Base-by-base conservation (phyloP, 108 stramenopile species). In the Conticribra guillardii region DNA sequence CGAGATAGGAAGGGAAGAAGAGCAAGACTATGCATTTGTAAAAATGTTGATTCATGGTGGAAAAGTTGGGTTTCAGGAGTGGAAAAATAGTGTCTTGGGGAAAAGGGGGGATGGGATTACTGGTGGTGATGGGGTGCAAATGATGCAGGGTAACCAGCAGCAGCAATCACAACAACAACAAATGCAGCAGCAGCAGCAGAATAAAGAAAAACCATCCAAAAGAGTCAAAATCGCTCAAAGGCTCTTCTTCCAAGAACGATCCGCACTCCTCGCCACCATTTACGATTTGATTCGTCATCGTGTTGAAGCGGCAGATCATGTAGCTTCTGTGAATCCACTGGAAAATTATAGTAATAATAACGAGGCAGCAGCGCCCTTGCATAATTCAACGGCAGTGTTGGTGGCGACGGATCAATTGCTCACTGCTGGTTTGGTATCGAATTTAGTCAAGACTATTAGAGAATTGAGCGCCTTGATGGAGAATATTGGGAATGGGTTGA, bases 391-490 rank as follows among this genome's bases (percentile, higher is more conserved):
- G 37, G n/a, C n/a, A n/a, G 37, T 41, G 37, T 11, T 89, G 17
- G 54, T 67, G 15, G 87, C 86, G 15, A 90, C 88, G 17, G 87
- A 93, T 77, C 76, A 69, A 31, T 47, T 89, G 28, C 54, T 93
- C 24, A 44, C 81, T 48, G 55, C 80, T 21, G 75, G 74, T 27
- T 67, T 90, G 4, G 76, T 90, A 21, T 2, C 16, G 0, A 84
- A 86, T 29, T 60, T 93, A n/a, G 56, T 93, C n/a, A 30, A 67
- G 51, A 24, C 80, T n/a, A 71, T 90, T 22, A 44, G 61, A 64
- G 87, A 89, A 15, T 66, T 76, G 59, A 85, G 82, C n/a, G 58
- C 60, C 44, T 48, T 59, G 30, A 80, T 82, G 59, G 67, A 60
- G 24, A 61, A 67, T 22, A 37, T 71, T 8, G 29, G 37, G 15